phyloP scores from a whole-genome alignment of 352 stramenopile genomes.

The Phytophthora sojae region DNA sequence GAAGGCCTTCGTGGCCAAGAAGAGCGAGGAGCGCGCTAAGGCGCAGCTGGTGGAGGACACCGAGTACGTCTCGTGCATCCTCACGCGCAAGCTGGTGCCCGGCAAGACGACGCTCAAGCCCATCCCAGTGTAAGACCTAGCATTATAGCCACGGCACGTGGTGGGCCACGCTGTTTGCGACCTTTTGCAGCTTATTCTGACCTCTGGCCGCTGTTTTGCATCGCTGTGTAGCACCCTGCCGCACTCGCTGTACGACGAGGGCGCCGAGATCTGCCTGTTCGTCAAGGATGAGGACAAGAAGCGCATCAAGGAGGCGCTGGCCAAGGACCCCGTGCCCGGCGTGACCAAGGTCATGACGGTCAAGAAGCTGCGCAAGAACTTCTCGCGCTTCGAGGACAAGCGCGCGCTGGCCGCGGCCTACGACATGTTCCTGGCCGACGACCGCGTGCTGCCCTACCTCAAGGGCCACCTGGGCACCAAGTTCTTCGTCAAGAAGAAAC shows the following conservation, averaged over 20 bases:
- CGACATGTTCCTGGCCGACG: constrained; percentile 81
- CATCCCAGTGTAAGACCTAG: constrained; percentile 63
- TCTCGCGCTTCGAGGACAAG: constrained; percentile 78
- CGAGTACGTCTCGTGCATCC: constrained; percentile 72
- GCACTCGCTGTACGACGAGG: constrained; percentile 63
- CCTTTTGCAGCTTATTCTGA: constrained; percentile 17
- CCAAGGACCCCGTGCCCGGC: constrained; percentile 58
- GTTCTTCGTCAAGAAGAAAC: constrained; percentile 86
- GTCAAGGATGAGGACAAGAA: constrained; percentile 89
- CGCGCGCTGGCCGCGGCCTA: constrained; percentile 77
- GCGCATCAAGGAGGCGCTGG: constrained; percentile 78
- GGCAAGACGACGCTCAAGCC: constrained; percentile 75
- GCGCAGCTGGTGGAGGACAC: constrained; percentile 64
- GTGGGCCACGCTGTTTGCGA: not conserved
- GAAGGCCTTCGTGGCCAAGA: constrained; percentile 64
- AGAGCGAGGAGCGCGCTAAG: constrained; percentile 53
- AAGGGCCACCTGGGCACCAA: constrained; percentile 73
- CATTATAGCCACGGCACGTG: not conserved
- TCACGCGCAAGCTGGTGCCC: constrained; percentile 80
- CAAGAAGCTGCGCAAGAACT: constrained; percentile 88
- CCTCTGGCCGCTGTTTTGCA: not conserved
- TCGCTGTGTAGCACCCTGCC: constrained; percentile 55
- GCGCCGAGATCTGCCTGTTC: constrained; percentile 78
- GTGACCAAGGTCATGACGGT: constrained; percentile 81
- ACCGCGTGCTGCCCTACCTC: constrained; percentile 79